Conservation (phyloP, 2,329 filamentous ascomycete genomes). For the Sporothrix phasma region DNA sequence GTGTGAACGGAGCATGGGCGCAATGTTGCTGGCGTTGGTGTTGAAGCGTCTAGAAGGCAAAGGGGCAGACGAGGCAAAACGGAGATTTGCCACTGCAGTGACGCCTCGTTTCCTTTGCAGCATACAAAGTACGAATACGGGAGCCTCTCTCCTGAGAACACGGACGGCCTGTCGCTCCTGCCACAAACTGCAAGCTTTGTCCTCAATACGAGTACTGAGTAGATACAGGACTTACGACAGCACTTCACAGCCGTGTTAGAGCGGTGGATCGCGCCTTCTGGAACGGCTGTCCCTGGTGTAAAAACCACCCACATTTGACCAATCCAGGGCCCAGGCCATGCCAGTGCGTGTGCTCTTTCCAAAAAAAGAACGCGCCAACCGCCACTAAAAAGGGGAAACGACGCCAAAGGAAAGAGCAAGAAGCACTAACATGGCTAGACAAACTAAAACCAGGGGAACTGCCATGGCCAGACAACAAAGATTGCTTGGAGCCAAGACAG, state of each 20-base stretch:
- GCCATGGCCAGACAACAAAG: not conserved
- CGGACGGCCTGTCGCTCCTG: not conserved
- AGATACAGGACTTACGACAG: not conserved
- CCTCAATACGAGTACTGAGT: not conserved
- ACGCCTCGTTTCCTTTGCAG: no score
- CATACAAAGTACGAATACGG: not conserved
- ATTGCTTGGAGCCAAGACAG: no score
- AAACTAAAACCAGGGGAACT: not conserved
- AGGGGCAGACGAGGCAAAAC: not conserved
- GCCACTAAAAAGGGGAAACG: not conserved
- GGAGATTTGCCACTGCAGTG: not conserved
- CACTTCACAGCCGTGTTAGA: not conserved
- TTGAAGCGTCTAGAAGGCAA: not conserved
- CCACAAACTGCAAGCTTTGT: not conserved
- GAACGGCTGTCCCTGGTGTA: conserved; percentile 1
- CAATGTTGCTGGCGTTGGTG: not conserved
- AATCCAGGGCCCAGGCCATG: not conserved
- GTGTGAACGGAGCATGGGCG: conserved; percentile 7
- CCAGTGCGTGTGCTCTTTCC: not conserved
- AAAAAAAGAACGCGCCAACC: conserved; percentile 14
- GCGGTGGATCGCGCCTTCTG: conserved; percentile 9
- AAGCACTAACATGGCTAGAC: not conserved
- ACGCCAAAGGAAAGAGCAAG: not conserved
- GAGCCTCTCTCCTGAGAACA: not conserved
- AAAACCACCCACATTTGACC: not conserved